Evolutionary conservation across 1,284 basidiomycete genomes (phyloP).

Genomic region (Ustilago crameri): DNA sequence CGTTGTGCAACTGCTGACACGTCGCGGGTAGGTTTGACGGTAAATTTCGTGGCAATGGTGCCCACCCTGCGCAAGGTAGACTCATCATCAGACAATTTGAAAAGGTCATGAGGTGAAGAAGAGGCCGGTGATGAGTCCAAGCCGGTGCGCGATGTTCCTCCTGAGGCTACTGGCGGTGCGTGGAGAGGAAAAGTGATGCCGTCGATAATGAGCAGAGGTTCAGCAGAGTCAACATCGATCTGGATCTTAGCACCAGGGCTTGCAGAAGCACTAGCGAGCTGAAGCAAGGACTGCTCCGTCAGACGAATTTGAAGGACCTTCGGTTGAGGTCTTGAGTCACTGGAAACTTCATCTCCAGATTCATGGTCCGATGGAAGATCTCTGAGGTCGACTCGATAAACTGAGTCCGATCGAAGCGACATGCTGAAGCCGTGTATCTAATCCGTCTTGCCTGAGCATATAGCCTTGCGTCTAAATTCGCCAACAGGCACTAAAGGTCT

Average conservation of each 20-base stretch:
- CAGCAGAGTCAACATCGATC: constrained; percentile 24
- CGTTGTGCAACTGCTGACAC: constrained; percentile 40
- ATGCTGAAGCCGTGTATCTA: constrained; percentile 5
- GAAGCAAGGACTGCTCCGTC: constrained; percentile 33
- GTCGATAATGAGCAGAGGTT: constrained; percentile 31
- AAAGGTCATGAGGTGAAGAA: constrained; percentile 41
- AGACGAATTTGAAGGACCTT: constrained; percentile 36
- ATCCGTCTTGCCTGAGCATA: background rate
- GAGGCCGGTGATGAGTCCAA: constrained; percentile 14
- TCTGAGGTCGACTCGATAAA: constrained; percentile 30
- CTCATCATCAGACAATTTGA: constrained; percentile 38
- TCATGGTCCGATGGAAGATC: background rate
- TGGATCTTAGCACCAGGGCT: constrained; percentile 9
- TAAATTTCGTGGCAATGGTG: constrained; percentile 34
- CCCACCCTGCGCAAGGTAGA: constrained; percentile 30
- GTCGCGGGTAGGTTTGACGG: constrained; percentile 37
- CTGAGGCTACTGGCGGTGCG: constrained; percentile 20
- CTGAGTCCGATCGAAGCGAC: constrained; percentile 34
- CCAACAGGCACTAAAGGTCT: background rate
- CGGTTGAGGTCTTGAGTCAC: constrained; percentile 6
- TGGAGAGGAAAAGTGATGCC: constrained; percentile 20
- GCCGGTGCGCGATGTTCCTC: background rate
- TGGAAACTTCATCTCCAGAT: background rate
- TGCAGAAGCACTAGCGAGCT: constrained; percentile 15
- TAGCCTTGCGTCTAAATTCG: background rate